Conservation (phyloP, 73 alveolate genomes). For the Symbiodinium natans region DNA sequence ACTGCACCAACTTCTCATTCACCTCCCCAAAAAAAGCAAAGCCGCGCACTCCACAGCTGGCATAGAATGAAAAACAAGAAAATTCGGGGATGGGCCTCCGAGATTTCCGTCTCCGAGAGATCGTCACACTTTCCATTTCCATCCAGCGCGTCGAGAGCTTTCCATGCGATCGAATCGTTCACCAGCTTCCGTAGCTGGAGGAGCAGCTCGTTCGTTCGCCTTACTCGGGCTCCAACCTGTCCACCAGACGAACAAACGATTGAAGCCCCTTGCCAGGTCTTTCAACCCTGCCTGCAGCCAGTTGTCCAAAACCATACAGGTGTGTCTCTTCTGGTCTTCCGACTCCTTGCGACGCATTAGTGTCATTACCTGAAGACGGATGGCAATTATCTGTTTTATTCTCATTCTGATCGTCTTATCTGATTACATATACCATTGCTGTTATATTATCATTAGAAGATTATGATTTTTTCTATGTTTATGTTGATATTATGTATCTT, state of each 20-base stretch:
- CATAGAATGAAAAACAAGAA: too few relatives aligned
- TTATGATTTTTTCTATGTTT: too few relatives aligned
- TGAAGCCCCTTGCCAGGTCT: not conserved
- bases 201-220: not conserved
- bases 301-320: conserved; percentile 77
- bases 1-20: not conserved
- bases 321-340: conserved; percentile 73
- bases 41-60: too few relatives aligned
- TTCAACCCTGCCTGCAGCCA: conserved; percentile 45
- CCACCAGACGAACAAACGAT: too few relatives aligned
- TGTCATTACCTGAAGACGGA: too few relatives aligned
- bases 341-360: not conserved
- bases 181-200: not conserved
- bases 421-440: too few relatives aligned
- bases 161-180: not conserved
- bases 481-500: too few relatives aligned
- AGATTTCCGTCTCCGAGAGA: not conserved
- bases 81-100: not conserved
- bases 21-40: not conserved
- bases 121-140: too few relatives aligned
- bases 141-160: not conserved
- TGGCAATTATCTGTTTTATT: too few relatives aligned
- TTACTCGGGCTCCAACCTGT: not conserved
- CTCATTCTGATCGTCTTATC: too few relatives aligned
- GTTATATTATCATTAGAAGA: too few relatives aligned